Conservation (phyloP, 176 grass and related monocot species). For the Carex kokanica region DNA sequence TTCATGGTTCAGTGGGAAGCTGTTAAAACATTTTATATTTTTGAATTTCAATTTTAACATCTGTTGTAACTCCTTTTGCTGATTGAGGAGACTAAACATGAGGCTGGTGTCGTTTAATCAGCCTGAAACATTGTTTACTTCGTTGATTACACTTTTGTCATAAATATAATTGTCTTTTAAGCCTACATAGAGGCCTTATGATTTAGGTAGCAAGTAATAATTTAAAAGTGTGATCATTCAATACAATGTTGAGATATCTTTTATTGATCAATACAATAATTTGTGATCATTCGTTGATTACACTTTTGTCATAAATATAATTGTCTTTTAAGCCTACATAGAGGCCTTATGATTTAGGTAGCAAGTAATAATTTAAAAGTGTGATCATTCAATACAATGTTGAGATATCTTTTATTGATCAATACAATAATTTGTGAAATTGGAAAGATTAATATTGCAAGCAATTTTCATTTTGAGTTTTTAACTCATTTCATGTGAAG, state of each 20-base stretch:
- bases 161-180: background rate
- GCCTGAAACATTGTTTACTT: background rate
- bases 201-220: too few relatives aligned
- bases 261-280: too few relatives aligned
- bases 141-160: background rate
- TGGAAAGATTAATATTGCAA: background rate
- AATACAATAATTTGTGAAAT: background rate
- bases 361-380: background rate
- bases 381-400: background rate
- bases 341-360: background rate
- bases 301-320: background rate
- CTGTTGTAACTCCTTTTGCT: background rate
- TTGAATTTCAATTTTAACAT: slow-evolving; percentile 13
- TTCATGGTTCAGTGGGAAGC: background rate
- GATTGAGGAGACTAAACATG: background rate
- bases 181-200: too few relatives aligned
- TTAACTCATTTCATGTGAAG: too few relatives aligned
- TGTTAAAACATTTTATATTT: background rate
- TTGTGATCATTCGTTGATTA: too few relatives aligned
- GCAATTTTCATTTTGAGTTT: too few relatives aligned
- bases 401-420: background rate
- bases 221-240: too few relatives aligned
- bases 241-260: too few relatives aligned
- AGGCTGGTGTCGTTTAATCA: background rate
- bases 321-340: background rate